Evolutionary conservation across 2,329 filamentous ascomycete species (phyloP).

Genomic region (Zymoseptoria passerinii): DNA sequence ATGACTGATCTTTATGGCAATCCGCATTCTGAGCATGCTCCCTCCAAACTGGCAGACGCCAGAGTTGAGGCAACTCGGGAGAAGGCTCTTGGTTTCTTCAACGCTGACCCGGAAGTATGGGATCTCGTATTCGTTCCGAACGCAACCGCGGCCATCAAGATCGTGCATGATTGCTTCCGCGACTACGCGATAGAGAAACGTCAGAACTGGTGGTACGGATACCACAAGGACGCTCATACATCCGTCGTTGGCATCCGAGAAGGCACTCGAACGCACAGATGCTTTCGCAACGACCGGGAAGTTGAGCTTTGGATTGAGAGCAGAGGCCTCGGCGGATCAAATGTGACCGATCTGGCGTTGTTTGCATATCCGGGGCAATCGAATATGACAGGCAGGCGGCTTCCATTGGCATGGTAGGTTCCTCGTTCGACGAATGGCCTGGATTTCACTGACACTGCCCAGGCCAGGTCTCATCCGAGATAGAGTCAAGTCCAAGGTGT

Average conservation of each 20-base stretch:
- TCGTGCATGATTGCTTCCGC: slow-evolving; percentile 69
- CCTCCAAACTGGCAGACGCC: slow-evolving; percentile 67
- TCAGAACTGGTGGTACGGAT: slow-evolving; percentile 53
- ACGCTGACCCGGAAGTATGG: slow-evolving; percentile 69
- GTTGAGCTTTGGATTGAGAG: slow-evolving; percentile 57
- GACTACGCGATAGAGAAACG: slow-evolving; percentile 33
- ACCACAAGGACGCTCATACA: slow-evolving; percentile 76
- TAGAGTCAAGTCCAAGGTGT: slow-evolving; percentile 30
- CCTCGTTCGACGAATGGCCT: slow-evolving; percentile 10
- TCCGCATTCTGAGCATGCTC: slow-evolving; percentile 74
- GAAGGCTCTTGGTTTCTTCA: slow-evolving; percentile 67
- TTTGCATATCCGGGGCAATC: slow-evolving; percentile 86
- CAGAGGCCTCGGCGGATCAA: slow-evolving; percentile 24
- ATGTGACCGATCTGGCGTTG: slow-evolving; percentile 30
- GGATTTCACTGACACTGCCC: slow-evolving; percentile 3
- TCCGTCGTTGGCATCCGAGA: slow-evolving; percentile 72
- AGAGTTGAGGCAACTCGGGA: slow-evolving; percentile 69
- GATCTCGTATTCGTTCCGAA: slow-evolving; percentile 87
- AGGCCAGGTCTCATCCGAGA: slow-evolving; percentile 36
- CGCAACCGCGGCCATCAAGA: slow-evolving; percentile 79
- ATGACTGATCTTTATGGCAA: slow-evolving; percentile 74
- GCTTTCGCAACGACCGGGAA: slow-evolving; percentile 54
- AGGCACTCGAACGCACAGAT: slow-evolving; percentile 56
- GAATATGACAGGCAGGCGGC: slow-evolving; percentile 74
- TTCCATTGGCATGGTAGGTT: slow-evolving; percentile 62